Base-by-base conservation (phyloP, 352 stramenopile species). In the Halophytophthora polymorphica region DNA sequence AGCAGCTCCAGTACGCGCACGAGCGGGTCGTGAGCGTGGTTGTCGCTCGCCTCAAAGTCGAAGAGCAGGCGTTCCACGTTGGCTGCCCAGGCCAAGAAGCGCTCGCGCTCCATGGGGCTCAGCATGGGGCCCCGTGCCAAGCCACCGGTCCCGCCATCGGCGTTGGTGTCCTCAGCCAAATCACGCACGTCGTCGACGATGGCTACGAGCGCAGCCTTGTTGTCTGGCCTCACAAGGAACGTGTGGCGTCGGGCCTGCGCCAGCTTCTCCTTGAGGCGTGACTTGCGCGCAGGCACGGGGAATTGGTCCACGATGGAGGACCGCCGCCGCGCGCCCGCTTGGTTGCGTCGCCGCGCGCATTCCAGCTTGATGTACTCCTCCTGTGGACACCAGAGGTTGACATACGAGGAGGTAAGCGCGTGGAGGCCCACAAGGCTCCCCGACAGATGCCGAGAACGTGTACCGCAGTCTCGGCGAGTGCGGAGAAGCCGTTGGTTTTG, bases 301-400 rank as follows among this genome's bases (percentile, higher is more conserved):
- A 73, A 87, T 45, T 86, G 73, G 12, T 79, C 70, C 23, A 64
- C 55, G 15, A 86, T 58, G 23, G 69, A 82, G 11, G 65, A 66
- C 14, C 73, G 63, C 0, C 69, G 73, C n/a, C 68, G 58, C n/a
- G 65, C 41, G 47, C 43, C 56, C 39, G 43, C 40, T 45, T 79
- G 68, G 34, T 84, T 83, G 44, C 75, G 75, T 14, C 75, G 61
- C 1, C 73, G 73, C 22, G 54, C 64, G 37, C 61, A 81, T 69
- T 86, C 74, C 25, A 84, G 55, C 34, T 80, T 72, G 41, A 86
- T 73, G 36, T 71, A 77, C 23, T 84, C 58, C 18, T 84, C 78
- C 75, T 88, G 31, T n/a, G 12, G 28, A 39, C 14, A 43, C 11
- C 8, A 61, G 6, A n/a, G 25, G 19, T n/a, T 14, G 21, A 14